phyloP scores from a whole-genome alignment of 352 stramenopile genomes.

The Globisporangium camurandrum region DNA sequence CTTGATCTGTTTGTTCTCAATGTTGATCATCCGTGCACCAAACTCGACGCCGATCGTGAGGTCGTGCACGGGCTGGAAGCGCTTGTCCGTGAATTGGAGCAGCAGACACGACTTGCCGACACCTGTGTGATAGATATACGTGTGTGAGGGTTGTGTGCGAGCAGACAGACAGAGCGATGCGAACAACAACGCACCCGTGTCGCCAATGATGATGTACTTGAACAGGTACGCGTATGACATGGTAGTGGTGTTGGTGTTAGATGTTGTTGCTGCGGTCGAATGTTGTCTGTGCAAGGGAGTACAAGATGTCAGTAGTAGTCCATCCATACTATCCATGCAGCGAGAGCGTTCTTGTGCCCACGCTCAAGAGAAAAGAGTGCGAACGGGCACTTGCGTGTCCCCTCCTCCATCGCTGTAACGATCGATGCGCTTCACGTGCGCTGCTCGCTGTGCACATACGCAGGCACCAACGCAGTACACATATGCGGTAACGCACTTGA shows the following conservation, averaged over 20 bases:
- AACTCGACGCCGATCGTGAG: slow-evolving; percentile 99
- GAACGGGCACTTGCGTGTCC: no score
- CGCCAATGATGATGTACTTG: slow-evolving; percentile 99
- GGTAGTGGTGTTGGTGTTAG: background rate
- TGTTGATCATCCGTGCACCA: slow-evolving; percentile 98
- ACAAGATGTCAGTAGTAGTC: no score
- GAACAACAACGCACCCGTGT: slow-evolving; percentile 83
- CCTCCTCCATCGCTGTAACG: no score
- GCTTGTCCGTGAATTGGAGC: slow-evolving; percentile 99
- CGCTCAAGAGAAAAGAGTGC: no score
- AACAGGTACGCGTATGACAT: slow-evolving; percentile 97
- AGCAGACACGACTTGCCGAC: slow-evolving; percentile 99
- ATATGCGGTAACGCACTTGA: no score
- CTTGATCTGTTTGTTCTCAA: slow-evolving; percentile 98
- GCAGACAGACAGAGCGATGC: background rate
- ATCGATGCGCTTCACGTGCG: no score
- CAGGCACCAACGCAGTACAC: no score
- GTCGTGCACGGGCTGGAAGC: slow-evolving; percentile 99
- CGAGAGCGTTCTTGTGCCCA: no score
- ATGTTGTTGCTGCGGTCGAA: slow-evolving; percentile 1
- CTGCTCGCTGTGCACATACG: no score
- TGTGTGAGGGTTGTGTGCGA: background rate
- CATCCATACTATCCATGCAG: no score
- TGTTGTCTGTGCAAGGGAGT: no score
- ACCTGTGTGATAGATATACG: slow-evolving; percentile 46